Evolutionary conservation across 2,329 filamentous ascomycete genomes (phyloP), one percentile per base, ranked within the genome.

Genomic region (Fusarium succisae): DNA sequence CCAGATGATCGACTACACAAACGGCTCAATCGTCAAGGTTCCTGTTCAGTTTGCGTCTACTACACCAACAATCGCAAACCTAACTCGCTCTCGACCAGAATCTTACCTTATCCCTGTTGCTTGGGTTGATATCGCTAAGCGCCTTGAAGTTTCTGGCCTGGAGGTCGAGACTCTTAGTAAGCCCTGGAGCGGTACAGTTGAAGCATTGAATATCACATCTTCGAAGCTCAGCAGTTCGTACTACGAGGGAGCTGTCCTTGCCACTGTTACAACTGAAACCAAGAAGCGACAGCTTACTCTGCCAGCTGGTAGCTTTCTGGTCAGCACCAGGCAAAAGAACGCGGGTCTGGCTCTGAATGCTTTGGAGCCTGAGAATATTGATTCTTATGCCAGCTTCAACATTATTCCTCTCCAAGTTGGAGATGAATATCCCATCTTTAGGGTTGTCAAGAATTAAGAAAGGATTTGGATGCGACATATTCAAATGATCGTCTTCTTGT

Each of bases 321-420:
- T 82, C 1, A 81, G 79, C 70, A 81, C 80, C 6, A 75, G 76
- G 26, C 80, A 82, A 58, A 80, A 79, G 70, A 82, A 81, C 20
- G 79, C 80, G 0, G 80, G 66, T 1, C 58, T 80, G 2, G 79
- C 80, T 0, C 73, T 82, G 15, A 69, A 76, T 15, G 79, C 76
- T 1, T 61, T 82, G 18, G 80, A 82, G 74, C 80, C 80, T 1
- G 80, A 82, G 72, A 79, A 78, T 6, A 78, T 79, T 15, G 80
- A 82, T 60, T 82, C 80, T 3, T 82, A 80, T 38, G 80, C 76
- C 3, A 79, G 78, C 8, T 78, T 76, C 24, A 81, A 80, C 55
- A 76, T 82, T 17, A 66, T 82, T 2, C 79, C 80, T 6, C 63
- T 80, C 4, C 64, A 65, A 10, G 74, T 54, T 3, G 79, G 78